These are phyloP conservation scores for Suhomyces maxii DNA, from an alignment of 1,139 yeast genomes.

Conservation along the genomic window DNA sequence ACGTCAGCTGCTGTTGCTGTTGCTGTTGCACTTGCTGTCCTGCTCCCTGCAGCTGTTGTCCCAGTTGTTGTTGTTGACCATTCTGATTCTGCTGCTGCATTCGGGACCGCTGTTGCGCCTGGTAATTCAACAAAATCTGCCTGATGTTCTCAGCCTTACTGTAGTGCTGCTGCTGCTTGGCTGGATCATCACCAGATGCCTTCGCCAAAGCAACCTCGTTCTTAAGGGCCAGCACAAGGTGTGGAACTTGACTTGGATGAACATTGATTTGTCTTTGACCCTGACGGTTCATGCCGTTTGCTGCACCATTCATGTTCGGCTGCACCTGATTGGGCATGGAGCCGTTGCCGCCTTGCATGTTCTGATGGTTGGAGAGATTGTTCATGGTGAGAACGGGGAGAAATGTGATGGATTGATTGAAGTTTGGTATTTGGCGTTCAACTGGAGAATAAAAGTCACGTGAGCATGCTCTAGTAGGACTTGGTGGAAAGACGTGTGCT, in stretches of 20 bases:
- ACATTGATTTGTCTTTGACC: slow-evolving; percentile 28
- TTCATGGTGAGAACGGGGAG: slow-evolving; percentile 5
- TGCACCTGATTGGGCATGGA: slow-evolving; percentile 2
- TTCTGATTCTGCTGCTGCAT: slow-evolving; percentile 14
- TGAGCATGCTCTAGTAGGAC: neutral
- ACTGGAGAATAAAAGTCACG: neutral
- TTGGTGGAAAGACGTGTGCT: no score
- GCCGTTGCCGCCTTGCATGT: slow-evolving; percentile 5
- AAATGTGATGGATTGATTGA: neutral
- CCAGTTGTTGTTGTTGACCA: slow-evolving; percentile 8
- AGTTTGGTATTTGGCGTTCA: neutral
- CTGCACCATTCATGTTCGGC: slow-evolving; percentile 1
- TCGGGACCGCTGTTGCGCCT: slow-evolving; percentile 38
- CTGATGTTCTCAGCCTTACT: slow-evolving; percentile 68
- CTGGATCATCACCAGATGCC: slow-evolving; percentile 51
- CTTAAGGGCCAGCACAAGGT: slow-evolving; percentile 58
- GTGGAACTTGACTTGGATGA: slow-evolving; percentile 61
- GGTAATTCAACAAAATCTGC: slow-evolving; percentile 44
- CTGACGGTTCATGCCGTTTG: slow-evolving; percentile 3
- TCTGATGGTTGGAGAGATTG: slow-evolving; percentile 8
- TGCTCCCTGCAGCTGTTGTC: slow-evolving; percentile 2
- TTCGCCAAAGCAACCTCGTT: slow-evolving; percentile 66
- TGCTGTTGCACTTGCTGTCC: slow-evolving; percentile 1
- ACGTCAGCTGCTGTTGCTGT: no score
- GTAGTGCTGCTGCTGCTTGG: slow-evolving; percentile 68